Evolutionary conservation across 2,329 filamentous ascomycete species (phyloP), one percentile per base, ranked within the genome.

Genomic region (Beauveria brongniartii): DNA sequence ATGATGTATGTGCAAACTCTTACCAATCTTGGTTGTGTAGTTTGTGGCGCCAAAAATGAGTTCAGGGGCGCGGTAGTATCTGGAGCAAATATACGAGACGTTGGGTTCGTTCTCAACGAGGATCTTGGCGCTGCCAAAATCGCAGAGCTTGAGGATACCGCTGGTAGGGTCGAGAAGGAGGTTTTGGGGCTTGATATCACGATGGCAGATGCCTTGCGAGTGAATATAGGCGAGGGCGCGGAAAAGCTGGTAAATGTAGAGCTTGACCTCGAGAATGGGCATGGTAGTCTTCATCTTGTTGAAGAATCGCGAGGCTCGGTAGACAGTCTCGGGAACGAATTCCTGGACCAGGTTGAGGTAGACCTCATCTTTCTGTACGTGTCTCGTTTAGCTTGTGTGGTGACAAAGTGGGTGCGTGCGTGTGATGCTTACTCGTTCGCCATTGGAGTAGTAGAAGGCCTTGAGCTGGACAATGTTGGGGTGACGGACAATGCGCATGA

Each of bases 251-350:
- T 99, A 99, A 74, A 93, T 99, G 82, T 97, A 99, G 65, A 99
- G 88, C 82, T 99, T 99, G 73, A 97, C 92, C 77, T 99, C 94
- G 69, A 99, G 85, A 69, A 93, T 96, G 18, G 94, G 94, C 94
- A 99, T 99, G 58, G 93, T 97, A 7, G 92, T 96, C 86, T 97
- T 99, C 88, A 97, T 89, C 82, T 99, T 99, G 83, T 95, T 97
- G 84, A 99, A 99, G 80, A 97, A 97, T 70, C 94, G 88, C 65
- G 94, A 97, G 48, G 94, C 94, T 71, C 94, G 88, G 77, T 99
- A 99, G 56, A 99, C 94, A 14, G 94, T 99, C 80, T 99, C 94
- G 55, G 94, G 94, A 55, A 99, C 94, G 70, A 92, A 99, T 75
- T 99, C 94, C 75, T 97, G 91, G 57, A 99, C 93, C 64, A 99